phyloP scores from a whole-genome alignment of 2,329 filamentous ascomycete species.

The Chaetomium olivaceum region DNA sequence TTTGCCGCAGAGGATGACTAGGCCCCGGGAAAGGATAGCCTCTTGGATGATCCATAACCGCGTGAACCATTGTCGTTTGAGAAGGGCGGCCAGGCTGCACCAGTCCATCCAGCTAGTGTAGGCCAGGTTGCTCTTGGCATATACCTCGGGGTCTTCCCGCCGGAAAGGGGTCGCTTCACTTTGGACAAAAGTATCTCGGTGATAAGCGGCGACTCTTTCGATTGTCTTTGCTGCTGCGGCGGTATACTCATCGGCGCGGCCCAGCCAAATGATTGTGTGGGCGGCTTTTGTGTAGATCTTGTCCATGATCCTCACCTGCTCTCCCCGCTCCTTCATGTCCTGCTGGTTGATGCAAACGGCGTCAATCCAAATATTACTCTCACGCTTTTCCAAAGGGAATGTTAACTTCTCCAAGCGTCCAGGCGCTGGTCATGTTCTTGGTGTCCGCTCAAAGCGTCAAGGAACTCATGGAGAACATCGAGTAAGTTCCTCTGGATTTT shows the following conservation, averaged over 20 bases:
- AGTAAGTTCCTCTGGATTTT: slow-evolving; percentile 16
- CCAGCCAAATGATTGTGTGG: slow-evolving; percentile 21
- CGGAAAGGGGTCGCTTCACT: slow-evolving; percentile 17
- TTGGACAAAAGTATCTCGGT: not conserved
- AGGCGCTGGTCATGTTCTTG: not conserved
- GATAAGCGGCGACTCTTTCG: slow-evolving; percentile 14
- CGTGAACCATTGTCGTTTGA: slow-evolving; percentile 25
- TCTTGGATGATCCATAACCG: slow-evolving; percentile 26
- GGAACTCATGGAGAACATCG: slow-evolving; percentile 13
- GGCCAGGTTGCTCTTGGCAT: slow-evolving; percentile 5
- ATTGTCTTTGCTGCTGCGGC: slow-evolving; percentile 10
- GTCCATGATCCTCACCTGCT: slow-evolving; percentile 24
- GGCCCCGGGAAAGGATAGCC: slow-evolving; percentile 15
- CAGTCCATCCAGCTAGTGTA: slow-evolving; percentile 23
- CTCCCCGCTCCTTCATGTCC: slow-evolving; percentile 15
- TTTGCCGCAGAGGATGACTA: slow-evolving; percentile 15
- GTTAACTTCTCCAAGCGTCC: not conserved
- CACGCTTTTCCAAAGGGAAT: not conserved
- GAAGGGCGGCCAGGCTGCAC: slow-evolving; percentile 23
- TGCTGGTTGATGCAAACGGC: slow-evolving; percentile 24
- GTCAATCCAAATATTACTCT: slow-evolving; percentile 21
- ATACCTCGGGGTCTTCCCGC: slow-evolving; percentile 8
- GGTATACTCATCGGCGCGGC: slow-evolving; percentile 17
- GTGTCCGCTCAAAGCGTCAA: not conserved
- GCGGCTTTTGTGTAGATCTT: slow-evolving; percentile 19